A percentile compares a stretch with the other conserved stretches of the same genome.
These are phyloP conservation scores for Coccinonectria pachysandricola DNA, from an alignment of 2,329 filamentous ascomycete species.

Conservation along the genomic window DNA sequence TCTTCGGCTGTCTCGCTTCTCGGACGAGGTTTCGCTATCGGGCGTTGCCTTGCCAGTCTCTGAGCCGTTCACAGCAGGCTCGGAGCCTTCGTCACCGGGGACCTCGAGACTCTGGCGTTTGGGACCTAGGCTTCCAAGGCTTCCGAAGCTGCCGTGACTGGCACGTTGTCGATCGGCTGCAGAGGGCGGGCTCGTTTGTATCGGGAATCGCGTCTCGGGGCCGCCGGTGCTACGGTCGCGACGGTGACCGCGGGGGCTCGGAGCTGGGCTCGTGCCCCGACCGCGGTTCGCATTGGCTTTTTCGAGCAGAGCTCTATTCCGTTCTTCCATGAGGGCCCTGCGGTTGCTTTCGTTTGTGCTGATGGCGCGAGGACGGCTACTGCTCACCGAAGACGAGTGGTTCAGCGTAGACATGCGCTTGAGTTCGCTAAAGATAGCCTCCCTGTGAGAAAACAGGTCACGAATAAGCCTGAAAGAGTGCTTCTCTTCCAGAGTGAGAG, in stretches of 20 bases:
- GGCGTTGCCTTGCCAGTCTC: conserved; percentile 13
- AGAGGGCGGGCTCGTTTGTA: conserved; percentile 55
- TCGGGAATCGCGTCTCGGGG: conserved; percentile 73
- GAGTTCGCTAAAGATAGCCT: conserved; percentile 87
- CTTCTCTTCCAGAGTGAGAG: conserved; percentile 89
- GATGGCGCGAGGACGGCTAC: conserved; percentile 68
- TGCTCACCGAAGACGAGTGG: conserved; percentile 47
- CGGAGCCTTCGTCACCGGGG: conserved; percentile 47
- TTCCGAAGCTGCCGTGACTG: conserved; percentile 39
- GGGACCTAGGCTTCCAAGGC: no score
- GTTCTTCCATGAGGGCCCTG: conserved; percentile 86
- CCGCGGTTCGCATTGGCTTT: conserved; percentile 54
- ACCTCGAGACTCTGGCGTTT: conserved; percentile 73
- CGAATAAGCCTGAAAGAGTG: conserved; percentile 84
- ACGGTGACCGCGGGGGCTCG: conserved; percentile 52
- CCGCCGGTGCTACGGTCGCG: conserved; percentile 70
- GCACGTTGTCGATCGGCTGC: conserved; percentile 40
- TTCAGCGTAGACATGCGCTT: conserved; percentile 75
- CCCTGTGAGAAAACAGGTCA: conserved; percentile 88
- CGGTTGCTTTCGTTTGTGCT: conserved; percentile 94
- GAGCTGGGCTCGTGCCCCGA: conserved; percentile 64
- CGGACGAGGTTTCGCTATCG: conserved; percentile 20
- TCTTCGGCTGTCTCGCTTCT: conserved; percentile 52
- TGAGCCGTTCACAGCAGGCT: conserved; percentile 34
- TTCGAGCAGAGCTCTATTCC: conserved; percentile 70